Conservation (phyloP, 1,139 yeast genomes). For the Saccharomyces hybrid region DNA sequence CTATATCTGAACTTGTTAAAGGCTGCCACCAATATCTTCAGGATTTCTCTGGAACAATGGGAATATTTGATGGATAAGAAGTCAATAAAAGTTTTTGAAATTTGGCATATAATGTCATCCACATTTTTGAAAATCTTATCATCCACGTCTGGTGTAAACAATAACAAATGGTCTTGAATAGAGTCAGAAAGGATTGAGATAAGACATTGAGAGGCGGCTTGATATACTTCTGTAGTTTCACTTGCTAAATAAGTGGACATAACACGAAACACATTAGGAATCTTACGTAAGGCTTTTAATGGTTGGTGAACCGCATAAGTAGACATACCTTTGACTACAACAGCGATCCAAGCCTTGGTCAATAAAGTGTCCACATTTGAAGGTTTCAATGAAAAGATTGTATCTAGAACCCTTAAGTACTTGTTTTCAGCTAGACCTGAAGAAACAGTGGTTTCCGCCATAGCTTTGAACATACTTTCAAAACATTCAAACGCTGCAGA, state of each 20-base stretch:
- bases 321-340: conserved; percentile 77
- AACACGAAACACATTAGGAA: conserved; percentile 50
- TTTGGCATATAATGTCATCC: conserved; percentile 51
- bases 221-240: conserved; percentile 58
- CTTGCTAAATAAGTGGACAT: conserved; percentile 59
- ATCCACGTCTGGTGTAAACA: conserved; percentile 41
- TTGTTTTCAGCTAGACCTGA: conserved; percentile 44
- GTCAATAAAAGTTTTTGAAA: conserved; percentile 49
- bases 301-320: conserved; percentile 60
- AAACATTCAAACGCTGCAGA: conserved; percentile 79
- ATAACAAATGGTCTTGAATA: conserved; percentile 51
- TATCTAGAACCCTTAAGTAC: conserved; percentile 55
- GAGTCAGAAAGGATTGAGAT: conserved; percentile 66
- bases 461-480: conserved; percentile 72
- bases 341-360: conserved; percentile 93
- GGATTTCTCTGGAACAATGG: conserved; percentile 65
- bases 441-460: conserved; percentile 33
- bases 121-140: conserved; percentile 44
- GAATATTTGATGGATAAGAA: conserved; percentile 68
- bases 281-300: conserved; percentile 44
- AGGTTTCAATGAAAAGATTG: conserved; percentile 75
- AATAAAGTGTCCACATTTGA: conserved; percentile 73
- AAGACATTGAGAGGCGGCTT: conserved; percentile 79
- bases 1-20: conserved; percentile 60
- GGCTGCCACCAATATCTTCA: conserved; percentile 60